These are phyloP conservation scores for Stachybotrys chlorohalonatus DNA, from an alignment of 2,329 filamentous ascomycete species.

Conservation along the genomic window DNA sequence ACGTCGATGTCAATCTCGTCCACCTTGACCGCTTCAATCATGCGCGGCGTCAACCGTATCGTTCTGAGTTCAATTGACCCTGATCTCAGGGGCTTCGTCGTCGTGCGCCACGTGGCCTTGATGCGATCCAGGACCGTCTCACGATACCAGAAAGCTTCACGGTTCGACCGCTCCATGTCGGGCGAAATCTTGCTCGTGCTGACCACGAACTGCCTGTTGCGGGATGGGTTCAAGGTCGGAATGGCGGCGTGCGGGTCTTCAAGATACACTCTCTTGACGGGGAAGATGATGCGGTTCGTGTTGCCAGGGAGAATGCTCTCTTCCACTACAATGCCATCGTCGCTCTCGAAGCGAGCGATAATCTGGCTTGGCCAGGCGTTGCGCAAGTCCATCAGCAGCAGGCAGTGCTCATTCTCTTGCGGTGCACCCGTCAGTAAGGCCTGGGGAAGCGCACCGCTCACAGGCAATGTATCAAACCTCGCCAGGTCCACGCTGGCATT, in stretches of 20 bases:
- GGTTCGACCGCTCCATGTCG: conserved; percentile 65
- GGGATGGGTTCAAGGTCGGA: conserved; percentile 68
- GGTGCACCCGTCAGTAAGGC: conserved; percentile 32
- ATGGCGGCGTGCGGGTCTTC: conserved; percentile 70
- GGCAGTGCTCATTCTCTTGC: conserved; percentile 57
- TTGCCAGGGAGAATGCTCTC: conserved; percentile 57
- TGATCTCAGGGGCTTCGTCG: conserved; percentile 37
- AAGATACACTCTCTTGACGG: conserved; percentile 66
- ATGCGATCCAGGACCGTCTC: conserved; percentile 68
- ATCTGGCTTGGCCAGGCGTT: conserved; percentile 86
- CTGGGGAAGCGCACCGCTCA: conserved; percentile 56
- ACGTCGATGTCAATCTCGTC: conserved; percentile 68
- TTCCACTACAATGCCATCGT: conserved; percentile 38
- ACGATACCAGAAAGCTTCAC: conserved; percentile 88
- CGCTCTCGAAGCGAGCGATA: conserved; percentile 50
- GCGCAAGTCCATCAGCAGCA: conserved; percentile 73
- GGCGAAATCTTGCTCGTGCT: conserved; percentile 71
- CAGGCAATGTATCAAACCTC: conserved; percentile 68
- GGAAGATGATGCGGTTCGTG: conserved; percentile 66
- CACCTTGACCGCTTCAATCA: conserved; percentile 75
- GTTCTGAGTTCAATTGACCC: conserved; percentile 70
- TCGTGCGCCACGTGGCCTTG: conserved; percentile 61
- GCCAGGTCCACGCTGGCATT: conserved; percentile 82
- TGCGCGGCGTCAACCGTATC: conserved; percentile 63
- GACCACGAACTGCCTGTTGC: conserved; percentile 89